Base-by-base conservation (phyloP, 805 yeast species). In the Starmerella sp. region DNA sequence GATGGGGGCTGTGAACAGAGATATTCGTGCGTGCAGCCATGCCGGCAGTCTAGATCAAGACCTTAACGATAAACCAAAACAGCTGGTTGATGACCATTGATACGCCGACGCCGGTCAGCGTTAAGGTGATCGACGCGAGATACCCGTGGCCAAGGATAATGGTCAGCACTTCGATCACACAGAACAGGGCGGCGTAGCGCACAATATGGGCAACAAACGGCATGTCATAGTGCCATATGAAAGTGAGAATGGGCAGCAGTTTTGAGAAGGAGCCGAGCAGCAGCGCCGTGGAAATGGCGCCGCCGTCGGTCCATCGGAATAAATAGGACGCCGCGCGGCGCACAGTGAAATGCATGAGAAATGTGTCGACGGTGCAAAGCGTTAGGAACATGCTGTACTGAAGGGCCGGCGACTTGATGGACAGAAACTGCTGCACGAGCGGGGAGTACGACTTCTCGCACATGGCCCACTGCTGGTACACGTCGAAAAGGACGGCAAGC, bases 151-250 rank as follows among this genome's bases (percentile, higher is more conserved):
- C 62, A 30, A 72, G 59, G 0, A 77, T 74, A 10, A 78, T 75
- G 29, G 73, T 68, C 36, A 82, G 63, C 0, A 89, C 82, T 63
- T 87, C 95, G 6, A 83, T 69, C n/a, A 80, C 73, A 58, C 79
- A 83, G 51, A 83, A 67, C 45, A 76, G 76, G 0, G 85, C 83
- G 3, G 83, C 77, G 60, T 80, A 72, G 56, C 77, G 77, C 34
- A 86, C 84, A 9, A 81, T 71, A 6, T 73, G 71, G 22, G 81
- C 76, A 0, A 84, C 83, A 3, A 84, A 74, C 1, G 83, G 74
- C n/a, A 85, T 78, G 65, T 93, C 96, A 65, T 93, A 93, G 0
- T 95, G 93, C 99, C 99, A 93, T 37, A 93, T 91, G 35, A 93
- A 73, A 90, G 91, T 91, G 36, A 93, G 74, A 17, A 93, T 84